Base-by-base conservation (phyloP, 1,284 basidiomycete species). In the Pseudozyma tsukubaensis region DNA sequence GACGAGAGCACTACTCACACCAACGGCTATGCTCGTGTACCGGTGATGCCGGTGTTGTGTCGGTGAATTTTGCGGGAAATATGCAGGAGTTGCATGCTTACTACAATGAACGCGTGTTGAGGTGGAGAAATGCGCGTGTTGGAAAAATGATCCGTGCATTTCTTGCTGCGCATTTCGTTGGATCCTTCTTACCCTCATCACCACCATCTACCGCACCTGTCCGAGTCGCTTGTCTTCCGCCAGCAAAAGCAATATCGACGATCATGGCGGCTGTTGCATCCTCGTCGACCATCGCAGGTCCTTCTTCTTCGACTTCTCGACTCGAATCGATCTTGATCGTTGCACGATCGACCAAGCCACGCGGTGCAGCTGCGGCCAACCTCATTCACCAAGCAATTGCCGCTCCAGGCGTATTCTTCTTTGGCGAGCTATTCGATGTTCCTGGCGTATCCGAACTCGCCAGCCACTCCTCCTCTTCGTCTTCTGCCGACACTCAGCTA, bases 351-450 rank as follows among this genome's bases (percentile, higher is more conserved):
- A 94, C 94, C 81, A 92, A 92, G 0, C 90, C 92, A 2, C 94
- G 92, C 80, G 95, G 95, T 1, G 93, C 93, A 0, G 93, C 92
- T 0, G 94, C 94, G 0, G 94, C 93, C 10, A 94, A 94, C 82
- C 89, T 97, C 60, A 86, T 95, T 21, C 88, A 90, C 77, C 92
- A 97, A 83, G 94, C 91, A 57, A 94, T 92, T 36, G 89, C 92
- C 40, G 92, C 95, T 0, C 90, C 91, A 9, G 94, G 94, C 16
- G 91, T 95, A 43, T 97, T 92, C 84, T 91, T 94, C 61, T 97
- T 97, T 80, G 89, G 90, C 1, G 94, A 97, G 85, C 86, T 98
- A 56, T 86, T 97, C 48, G 91, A 93, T 44, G 85, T 92, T 32
- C 89, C 91, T 0, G 92, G 91, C 76, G 91, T 97, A 48, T 89